Conservation (phyloP, 192 early-diverging fungal genomes). For the Dissophora ornata region DNA sequence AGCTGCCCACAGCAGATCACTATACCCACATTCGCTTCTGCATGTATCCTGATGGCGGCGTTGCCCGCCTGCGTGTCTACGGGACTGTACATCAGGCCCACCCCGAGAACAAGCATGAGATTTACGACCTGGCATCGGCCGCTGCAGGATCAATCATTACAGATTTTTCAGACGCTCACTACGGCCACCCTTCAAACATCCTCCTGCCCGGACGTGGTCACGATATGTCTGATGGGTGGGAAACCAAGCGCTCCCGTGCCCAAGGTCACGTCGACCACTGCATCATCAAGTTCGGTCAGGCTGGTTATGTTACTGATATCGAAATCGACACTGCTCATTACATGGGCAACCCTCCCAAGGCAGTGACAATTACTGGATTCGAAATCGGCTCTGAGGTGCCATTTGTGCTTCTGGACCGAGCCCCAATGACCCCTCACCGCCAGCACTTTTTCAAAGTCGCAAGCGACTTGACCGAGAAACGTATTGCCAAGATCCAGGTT, state of each 20-base stretch:
- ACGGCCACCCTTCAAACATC: slow-evolving; percentile 81
- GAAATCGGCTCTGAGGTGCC: slow-evolving; percentile 40
- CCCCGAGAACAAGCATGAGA: slow-evolving; percentile 59
- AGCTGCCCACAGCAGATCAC: slow-evolving; percentile 54
- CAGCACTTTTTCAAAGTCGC: slow-evolving; percentile 79
- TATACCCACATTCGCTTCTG: slow-evolving; percentile 62
- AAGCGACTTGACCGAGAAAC: slow-evolving; percentile 57
- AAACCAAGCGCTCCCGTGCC: slow-evolving; percentile 86
- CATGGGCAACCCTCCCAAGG: slow-evolving; percentile 92
- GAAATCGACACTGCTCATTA: slow-evolving; percentile 92
- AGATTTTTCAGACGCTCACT: slow-evolving; percentile 83
- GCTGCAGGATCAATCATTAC: slow-evolving; percentile 76
- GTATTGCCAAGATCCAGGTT: slow-evolving; percentile 56
- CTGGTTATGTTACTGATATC: slow-evolving; percentile 75
- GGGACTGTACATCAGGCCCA: slow-evolving; percentile 73
- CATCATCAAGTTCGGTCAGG: slow-evolving; percentile 79
- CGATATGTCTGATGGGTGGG: slow-evolving; percentile 94
- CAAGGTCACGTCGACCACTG: slow-evolving; percentile 81
- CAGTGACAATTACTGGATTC: slow-evolving; percentile 76
- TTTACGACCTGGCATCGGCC: slow-evolving; percentile 77
- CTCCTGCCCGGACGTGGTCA: slow-evolving; percentile 82
- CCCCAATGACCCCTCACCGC: slow-evolving; percentile 70
- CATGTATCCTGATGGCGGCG: slow-evolving; percentile 74
- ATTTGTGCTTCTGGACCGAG: slow-evolving; percentile 38
- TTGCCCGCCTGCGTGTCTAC: slow-evolving; percentile 82